Base-by-base conservation (phyloP, 129 eudicot genomes). In the Scalesia atractyloides region DNA sequence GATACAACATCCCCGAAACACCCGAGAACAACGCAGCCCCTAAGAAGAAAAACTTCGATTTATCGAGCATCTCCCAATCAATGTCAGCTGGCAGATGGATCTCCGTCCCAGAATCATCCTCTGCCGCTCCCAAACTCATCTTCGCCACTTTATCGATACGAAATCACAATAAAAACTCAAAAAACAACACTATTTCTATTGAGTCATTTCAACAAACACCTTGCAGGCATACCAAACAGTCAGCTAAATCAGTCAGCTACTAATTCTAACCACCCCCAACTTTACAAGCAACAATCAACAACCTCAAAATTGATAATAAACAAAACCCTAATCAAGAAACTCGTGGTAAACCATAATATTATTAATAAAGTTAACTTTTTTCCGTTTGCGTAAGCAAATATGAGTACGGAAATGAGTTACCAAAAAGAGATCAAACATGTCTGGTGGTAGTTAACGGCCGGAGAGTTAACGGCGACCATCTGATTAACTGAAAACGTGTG, bases 41-140 rank as follows among this genome's bases (percentile, higher is more conserved):
- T 7, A 92, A 78, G 65, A 85, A 70, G 84, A 92, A 92, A 69
- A 92, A 92, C 87, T 80, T 88, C 24, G 96, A 86, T 53, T 91
- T 91, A 50, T 91, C 93, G 0, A 91, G 86, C 97, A 85, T 92
- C 64, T 92, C 83, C 97, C 97, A 89, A 70, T 92, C 91, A 36
- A 92, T 78, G 37, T 92, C 97, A 9, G 96, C 94, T 5, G 96
- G 97, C n/a, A 92, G 88, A 73, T 87, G 89, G 34, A 92, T 88
- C 44, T 89, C 85, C 7, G 87, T 39, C 1, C 81, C 82, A 20
- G 96, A 78, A 50, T 85, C 94, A 66, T 86, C 94, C 76, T 87
- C 93, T 5, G 89, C 94, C 59, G 87, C 62, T 11, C 87, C 77
- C 57, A 92, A 76, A 80, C 94, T 86, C 96, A 92, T 92, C 51